phyloP scores from a whole-genome alignment of 1,139 yeast species.

The Meyerozyma smithsonii region DNA sequence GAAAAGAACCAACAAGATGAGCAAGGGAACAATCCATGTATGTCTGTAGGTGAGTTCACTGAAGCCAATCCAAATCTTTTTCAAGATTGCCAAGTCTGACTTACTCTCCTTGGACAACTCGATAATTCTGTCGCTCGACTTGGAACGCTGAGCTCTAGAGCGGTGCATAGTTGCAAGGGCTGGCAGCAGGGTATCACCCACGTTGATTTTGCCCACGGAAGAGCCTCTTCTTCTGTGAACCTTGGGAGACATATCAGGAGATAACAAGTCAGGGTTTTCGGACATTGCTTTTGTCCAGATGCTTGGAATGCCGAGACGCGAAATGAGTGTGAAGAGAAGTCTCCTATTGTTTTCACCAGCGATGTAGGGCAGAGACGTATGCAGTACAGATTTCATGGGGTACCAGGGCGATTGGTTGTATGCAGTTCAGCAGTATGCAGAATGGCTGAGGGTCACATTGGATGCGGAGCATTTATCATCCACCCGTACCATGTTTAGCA shows the following conservation, averaged over 20 bases:
- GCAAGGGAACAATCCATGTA: slow-evolving; percentile 74
- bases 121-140: slow-evolving; percentile 29
- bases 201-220: slow-evolving; percentile 52
- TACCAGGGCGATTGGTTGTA: slow-evolving; percentile 34
- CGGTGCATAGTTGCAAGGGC: slow-evolving; percentile 45
- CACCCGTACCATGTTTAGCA: neutral
- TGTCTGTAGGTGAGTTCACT: slow-evolving; percentile 64
- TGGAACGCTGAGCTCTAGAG: slow-evolving; percentile 27
- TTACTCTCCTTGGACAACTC: slow-evolving; percentile 24
- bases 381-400: slow-evolving; percentile 29
- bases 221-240: slow-evolving; percentile 41
- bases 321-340: neutral
- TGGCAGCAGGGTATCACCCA: slow-evolving; percentile 55
- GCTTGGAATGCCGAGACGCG: neutral
- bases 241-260: neutral
- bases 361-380: slow-evolving; percentile 9
- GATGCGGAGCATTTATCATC: too few species aligned
- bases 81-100: slow-evolving; percentile 39
- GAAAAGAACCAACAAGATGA: slow-evolving; percentile 37
- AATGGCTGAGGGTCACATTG: too few species aligned
- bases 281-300: neutral
- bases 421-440: too few species aligned
- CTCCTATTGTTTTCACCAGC: neutral
- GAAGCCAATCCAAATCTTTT: slow-evolving; percentile 50
- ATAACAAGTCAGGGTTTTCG: neutral